Evolutionary conservation across 2,329 filamentous ascomycete species (phyloP).

Genomic region (Phyllosticta capitalensis): DNA sequence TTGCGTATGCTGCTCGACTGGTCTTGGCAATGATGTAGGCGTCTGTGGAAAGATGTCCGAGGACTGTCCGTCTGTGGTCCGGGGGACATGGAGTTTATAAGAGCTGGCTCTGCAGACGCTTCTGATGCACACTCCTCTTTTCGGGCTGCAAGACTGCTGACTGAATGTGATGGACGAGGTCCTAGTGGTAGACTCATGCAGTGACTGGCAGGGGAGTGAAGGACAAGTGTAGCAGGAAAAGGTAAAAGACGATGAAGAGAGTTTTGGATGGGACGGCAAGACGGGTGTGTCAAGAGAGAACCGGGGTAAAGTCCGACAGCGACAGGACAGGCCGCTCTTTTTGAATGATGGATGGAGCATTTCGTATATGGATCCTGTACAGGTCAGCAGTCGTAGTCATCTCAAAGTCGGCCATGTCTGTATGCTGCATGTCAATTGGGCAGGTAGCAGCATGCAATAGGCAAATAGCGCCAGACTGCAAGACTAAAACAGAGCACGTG

Average conservation of each 20-base stretch:
- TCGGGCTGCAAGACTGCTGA: background rate
- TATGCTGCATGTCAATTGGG: background rate
- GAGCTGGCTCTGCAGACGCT: background rate
- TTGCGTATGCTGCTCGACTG: background rate
- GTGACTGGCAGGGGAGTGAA: background rate
- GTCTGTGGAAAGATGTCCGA: background rate
- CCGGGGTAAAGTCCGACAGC: background rate
- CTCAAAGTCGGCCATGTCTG: background rate
- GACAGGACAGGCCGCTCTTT: background rate
- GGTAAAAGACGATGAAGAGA: background rate
- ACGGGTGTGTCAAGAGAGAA: background rate
- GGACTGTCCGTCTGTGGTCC: background rate
- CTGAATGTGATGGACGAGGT: background rate
- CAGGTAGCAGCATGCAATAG: background rate
- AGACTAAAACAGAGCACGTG: background rate
- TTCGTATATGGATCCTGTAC: background rate
- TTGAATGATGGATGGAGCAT: background rate
- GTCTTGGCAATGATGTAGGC: background rate
- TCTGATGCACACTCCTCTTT: background rate
- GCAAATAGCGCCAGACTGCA: background rate
- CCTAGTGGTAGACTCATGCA: background rate
- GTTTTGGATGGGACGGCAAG: background rate
- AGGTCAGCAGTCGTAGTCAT: background rate
- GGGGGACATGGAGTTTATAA: background rate
- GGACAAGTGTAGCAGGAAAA: background rate